Percentiles rank a stretch among this genome's conserved stretches.
These are phyloP conservation scores for Pisolithus marmoratus DNA, from an alignment of 768 basidiomycete genomes.

Conservation along the genomic window DNA sequence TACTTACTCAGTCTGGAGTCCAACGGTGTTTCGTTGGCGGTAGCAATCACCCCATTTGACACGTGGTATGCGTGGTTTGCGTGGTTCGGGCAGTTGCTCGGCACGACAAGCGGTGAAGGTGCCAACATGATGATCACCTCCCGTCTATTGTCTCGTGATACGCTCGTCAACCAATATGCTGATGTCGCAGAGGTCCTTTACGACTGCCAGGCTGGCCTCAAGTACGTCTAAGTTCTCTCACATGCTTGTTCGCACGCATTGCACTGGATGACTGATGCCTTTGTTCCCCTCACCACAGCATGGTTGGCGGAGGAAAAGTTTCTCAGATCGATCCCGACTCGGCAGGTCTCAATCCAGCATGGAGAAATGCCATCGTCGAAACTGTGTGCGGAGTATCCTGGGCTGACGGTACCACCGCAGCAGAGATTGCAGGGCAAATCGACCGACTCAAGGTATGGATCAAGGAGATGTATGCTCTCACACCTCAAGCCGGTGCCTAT, in stretches of 20 bases:
- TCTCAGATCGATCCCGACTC: no score
- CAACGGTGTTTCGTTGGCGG: slow-evolving; percentile 17
- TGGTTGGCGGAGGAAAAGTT: slow-evolving; percentile 40
- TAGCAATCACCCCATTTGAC: slow-evolving; percentile 16
- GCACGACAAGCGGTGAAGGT: no score
- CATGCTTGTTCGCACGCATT: neutral
- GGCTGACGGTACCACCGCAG: slow-evolving; percentile 12
- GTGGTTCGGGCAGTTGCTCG: no score
- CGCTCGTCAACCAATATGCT: no score
- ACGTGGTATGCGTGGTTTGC: slow-evolving; percentile 24
- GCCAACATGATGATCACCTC: no score
- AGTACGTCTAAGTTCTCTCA: slow-evolving; percentile 16
- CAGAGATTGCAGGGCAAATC: slow-evolving; percentile 9
- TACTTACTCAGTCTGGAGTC: slow-evolving; percentile 4
- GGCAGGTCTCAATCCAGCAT: slow-evolving; percentile 38
- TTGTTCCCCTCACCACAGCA: no score
- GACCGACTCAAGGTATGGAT: no score
- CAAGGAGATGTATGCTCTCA: no score
- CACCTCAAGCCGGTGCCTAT: no score
- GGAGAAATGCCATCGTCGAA: slow-evolving; percentile 35
- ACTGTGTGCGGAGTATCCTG: slow-evolving; percentile 15
- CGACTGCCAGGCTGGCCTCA: no score
- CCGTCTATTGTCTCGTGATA: no score
- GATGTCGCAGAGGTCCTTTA: no score
- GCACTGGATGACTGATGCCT: neutral